A percentile compares a stretch with the other conserved stretches of the same genome.
Evolutionary conservation across 2,329 filamentous ascomycete genomes (phyloP).

Genomic region (Trichoderma hamatum): DNA sequence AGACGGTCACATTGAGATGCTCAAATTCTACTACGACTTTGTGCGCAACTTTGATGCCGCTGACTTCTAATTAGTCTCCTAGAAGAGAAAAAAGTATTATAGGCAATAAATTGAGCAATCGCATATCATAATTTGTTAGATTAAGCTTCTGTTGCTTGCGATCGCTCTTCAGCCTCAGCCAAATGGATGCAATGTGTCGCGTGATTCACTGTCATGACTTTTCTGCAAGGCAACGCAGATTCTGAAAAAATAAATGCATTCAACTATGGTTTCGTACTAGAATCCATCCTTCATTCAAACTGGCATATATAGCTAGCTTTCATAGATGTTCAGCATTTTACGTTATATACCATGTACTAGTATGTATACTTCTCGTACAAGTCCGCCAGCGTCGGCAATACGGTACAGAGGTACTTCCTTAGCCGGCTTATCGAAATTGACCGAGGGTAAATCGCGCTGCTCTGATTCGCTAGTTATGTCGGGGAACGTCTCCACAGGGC

Average conservation of each 20-base stretch:
- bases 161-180: not conserved
- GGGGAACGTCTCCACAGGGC: slow-evolving; percentile 6
- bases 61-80: not conserved
- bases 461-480: slow-evolving; percentile 1
- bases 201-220: not conserved
- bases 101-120: not conserved
- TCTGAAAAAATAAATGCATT: not conserved
- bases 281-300: not conserved
- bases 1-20: slow-evolving; percentile 44
- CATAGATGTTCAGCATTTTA: not conserved
- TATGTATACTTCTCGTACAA: too few relatives aligned
- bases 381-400: not conserved
- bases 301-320: not conserved
- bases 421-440: slow-evolving; percentile 22
- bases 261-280: not conserved
- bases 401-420: not conserved
- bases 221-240: not conserved
- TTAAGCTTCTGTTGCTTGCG: not conserved
- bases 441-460: slow-evolving; percentile 17
- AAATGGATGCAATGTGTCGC: not conserved
- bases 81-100: not conserved
- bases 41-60: slow-evolving; percentile 49
- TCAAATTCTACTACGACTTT: slow-evolving; percentile 50
- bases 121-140: not conserved
- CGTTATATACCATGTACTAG: too few relatives aligned